These are phyloP conservation scores for Aureobasidium sp. DNA, from an alignment of 2,329 filamentous ascomycete species.

Conservation along the genomic window DNA sequence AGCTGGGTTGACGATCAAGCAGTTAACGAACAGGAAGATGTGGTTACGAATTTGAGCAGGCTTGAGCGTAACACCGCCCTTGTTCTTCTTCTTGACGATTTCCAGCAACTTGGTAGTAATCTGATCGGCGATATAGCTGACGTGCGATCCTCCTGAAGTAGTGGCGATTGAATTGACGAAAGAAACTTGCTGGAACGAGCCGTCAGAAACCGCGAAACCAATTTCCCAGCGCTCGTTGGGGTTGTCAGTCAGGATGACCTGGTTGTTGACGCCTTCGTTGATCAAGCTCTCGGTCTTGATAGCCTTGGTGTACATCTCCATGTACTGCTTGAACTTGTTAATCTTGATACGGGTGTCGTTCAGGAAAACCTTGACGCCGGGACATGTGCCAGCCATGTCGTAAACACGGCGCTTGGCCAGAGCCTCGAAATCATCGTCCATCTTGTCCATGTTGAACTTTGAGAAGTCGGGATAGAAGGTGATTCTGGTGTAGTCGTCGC, in stretches of 20 bases:
- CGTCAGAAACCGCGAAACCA: conserved; percentile 93
- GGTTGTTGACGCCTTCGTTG: conserved; percentile 55
- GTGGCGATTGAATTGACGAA: conserved; percentile 99
- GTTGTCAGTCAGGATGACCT: conserved; percentile 78
- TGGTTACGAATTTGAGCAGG: conserved; percentile 88
- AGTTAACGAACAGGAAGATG: conserved; percentile 97
- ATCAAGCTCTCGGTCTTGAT: conserved; percentile 67
- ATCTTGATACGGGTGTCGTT: conserved; percentile 80
- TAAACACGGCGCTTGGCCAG: conserved; percentile 87
- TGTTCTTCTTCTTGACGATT: conserved; percentile 84
- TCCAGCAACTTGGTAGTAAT: conserved; percentile 77
- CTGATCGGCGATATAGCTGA: conserved; percentile 94
- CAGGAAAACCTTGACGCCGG: conserved; percentile 73
- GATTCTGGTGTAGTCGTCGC: conserved; percentile 82
- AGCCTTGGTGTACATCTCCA: conserved; percentile 94
- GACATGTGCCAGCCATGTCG: conserved; percentile 86
- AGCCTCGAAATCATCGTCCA: conserved; percentile 90
- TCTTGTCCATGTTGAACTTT: conserved; percentile 77
- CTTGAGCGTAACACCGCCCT: conserved; percentile 79
- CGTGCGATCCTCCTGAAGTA: conserved; percentile 86
- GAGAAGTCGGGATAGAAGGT: conserved; percentile 86
- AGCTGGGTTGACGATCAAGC: conserved; percentile 81
- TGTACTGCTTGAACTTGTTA: conserved; percentile 83
- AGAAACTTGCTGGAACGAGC: conserved; percentile 94
- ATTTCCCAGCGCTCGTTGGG: conserved; percentile 81